phyloP scores from a whole-genome alignment of 2,329 filamentous ascomycete species.

The Beauveria sp. region DNA sequence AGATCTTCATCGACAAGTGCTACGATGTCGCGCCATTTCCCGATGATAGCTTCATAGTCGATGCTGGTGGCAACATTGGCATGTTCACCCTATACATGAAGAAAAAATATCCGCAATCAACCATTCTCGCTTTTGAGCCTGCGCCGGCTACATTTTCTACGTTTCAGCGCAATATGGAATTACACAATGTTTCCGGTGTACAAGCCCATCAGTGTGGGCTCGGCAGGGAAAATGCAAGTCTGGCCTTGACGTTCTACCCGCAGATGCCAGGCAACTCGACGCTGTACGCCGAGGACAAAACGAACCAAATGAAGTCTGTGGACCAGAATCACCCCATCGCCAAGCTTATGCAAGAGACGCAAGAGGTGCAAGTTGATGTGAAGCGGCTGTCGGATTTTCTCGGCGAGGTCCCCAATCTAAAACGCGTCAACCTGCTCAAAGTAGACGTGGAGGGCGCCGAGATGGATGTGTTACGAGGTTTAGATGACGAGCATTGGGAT shows the following conservation, averaged over 20 bases:
- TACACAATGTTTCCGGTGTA: slow-evolving; percentile 14
- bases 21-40: slow-evolving; percentile 15
- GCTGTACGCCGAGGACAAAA: slow-evolving; percentile 14
- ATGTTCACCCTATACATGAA: slow-evolving; percentile 21
- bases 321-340: slow-evolving; percentile 8
- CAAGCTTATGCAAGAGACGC: background rate
- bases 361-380: slow-evolving; percentile 12
- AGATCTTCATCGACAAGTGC: slow-evolving; percentile 18
- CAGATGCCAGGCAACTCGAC: slow-evolving; percentile 19
- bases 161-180: slow-evolving; percentile 16
- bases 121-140: slow-evolving; percentile 21
- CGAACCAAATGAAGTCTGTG: background rate
- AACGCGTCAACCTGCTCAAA: slow-evolving; percentile 20
- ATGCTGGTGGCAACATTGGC: slow-evolving; percentile 21
- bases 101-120: slow-evolving; percentile 16
- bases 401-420: slow-evolving; percentile 1
- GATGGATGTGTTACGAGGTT: slow-evolving; percentile 17
- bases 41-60: slow-evolving; percentile 15
- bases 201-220: slow-evolving; percentile 13
- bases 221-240: background rate
- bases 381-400: slow-evolving; percentile 17
- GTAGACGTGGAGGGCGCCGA: slow-evolving; percentile 22
- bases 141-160: slow-evolving; percentile 15
- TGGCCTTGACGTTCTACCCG: slow-evolving; percentile 16
- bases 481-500: slow-evolving; percentile 18